Conservation (phyloP, 2,329 filamentous ascomycete species). For the Aspergillus floridensis region DNA sequence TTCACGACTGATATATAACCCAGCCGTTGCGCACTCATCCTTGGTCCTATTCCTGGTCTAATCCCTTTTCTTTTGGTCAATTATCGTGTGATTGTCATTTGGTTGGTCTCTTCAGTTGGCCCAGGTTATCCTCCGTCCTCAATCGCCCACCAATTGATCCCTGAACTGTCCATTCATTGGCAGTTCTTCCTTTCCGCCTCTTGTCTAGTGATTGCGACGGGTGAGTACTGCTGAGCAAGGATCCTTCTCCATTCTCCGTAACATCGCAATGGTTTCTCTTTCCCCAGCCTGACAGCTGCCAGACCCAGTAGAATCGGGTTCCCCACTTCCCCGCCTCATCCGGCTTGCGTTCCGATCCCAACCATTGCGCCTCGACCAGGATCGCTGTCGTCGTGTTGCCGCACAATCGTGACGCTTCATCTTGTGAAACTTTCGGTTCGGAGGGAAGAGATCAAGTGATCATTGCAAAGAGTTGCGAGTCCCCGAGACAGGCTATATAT, state of each 20-base stretch:
- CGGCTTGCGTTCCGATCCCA: slow-evolving; percentile 18
- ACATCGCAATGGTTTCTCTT: background rate
- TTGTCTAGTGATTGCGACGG: slow-evolving; percentile 10
- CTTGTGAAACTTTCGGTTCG: slow-evolving; percentile 7
- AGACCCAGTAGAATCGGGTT: slow-evolving; percentile 4
- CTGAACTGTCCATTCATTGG: background rate
- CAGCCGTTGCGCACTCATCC: background rate
- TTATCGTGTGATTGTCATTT: background rate
- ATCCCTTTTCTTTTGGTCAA: background rate
- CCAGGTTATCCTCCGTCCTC: too few relatives aligned
- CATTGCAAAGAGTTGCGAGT: background rate
- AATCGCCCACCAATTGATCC: background rate
- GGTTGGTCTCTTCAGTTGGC: background rate
- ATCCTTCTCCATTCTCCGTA: slow-evolving; percentile 2
- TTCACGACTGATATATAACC: slow-evolving; percentile 1
- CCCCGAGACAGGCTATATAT: slow-evolving; percentile 6
- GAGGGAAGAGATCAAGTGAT: slow-evolving; percentile 10
- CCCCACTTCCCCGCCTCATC: slow-evolving; percentile 31
- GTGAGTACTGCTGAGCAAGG: slow-evolving; percentile 12
- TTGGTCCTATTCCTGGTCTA: background rate
- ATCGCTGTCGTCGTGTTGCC: slow-evolving; percentile 7
- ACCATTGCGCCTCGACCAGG: slow-evolving; percentile 2
- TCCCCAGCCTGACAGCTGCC: slow-evolving; percentile 10
- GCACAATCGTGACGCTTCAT: slow-evolving; percentile 1
- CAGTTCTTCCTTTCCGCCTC: background rate